Base-by-base conservation (phyloP, 116 monocot genomes). In the Iris pallida region DNA sequence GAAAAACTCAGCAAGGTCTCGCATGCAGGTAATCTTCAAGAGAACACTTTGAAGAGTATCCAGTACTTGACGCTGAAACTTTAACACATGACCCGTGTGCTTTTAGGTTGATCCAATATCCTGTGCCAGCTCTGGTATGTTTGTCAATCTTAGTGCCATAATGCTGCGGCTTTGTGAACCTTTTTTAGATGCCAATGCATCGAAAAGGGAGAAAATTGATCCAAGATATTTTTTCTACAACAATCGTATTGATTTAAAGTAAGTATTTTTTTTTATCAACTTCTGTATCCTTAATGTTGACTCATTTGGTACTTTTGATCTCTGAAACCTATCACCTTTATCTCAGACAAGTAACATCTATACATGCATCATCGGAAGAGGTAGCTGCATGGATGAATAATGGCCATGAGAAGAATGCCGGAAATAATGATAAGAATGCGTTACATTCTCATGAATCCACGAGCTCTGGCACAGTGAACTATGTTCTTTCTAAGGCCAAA, bases 101-200 rank as follows among this genome's bases (percentile, higher is more conserved):
- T 73, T 19, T 20, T 64, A 90, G 97, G 85, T 93, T 66, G 88
- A 93, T 65, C 83, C 85, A 48, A 30, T 85, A 42, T 73, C 77
- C 44, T 85, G 76, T 83, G 90, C 97, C 45, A 93, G 97, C 68
- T 75, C 87, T 64, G 92, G 93, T 12, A 85, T 85, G 77, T 98
- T 98, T 83, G 80, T 98, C 7, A 93, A 88, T 76, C 80, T 98
- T n/a, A 92, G 97, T 81, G 83, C 93, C 47, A 71, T 98, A 66
- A 93, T 98, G 97, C 87, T 98, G 71, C 89, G 80, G 20, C 90
- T 98, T 57, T 98, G 87, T 86, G 90, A 90, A 73, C 97, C 97
- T 12, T 98, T 98, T 78, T 64, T 98, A 58, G 93, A 98, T 85
- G 81, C 75, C 41, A 81, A 66, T 43, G 71, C 76, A 51, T 77